Base-by-base conservation (phyloP, 768 basidiomycete genomes). In the Podaxis sp. region DNA sequence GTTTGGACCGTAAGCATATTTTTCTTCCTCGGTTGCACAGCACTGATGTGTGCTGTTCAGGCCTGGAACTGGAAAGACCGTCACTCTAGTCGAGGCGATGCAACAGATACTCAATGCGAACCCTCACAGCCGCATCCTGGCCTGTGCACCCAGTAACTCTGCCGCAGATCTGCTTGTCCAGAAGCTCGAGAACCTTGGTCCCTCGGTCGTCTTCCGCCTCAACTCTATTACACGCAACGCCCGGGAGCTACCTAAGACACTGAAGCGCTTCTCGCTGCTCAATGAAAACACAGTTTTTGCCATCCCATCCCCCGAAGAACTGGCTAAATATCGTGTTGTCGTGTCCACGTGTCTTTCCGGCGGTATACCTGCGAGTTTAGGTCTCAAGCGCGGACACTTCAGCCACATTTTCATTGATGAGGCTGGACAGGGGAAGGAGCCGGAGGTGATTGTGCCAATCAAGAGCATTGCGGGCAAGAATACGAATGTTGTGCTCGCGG, bases 41-140 rank as follows among this genome's bases (percentile, higher is more conserved):
- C 21, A 16, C 53, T 63, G n/a, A 16, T 1, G 28, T 11, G 5
- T 6, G 5, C 60, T 27, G 9, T 42, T 47, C 16, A 85, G 84
- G 0, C 84, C 84, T 3, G 85, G 85, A 6, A 88, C 87, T 0
- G 87, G 87, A 0, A 89, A 89, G 69, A 88, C 87, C 0, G 77
- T 87, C 23, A 88, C 86, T 0, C 73, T 84, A 1, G 81, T 87
- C 1, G 87, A 89, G 67, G 80, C 82, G 1, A 87, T 88, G 38
- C 74, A 70, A 2, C 87, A 89, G 64, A 67, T 88, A 2, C 71
- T 87, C 3, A 66, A 64, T 10, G 61, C 60, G 7, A 65, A 84
- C 62, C 76, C 77, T 0, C 46, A 73, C 4, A 74, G 77, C 1
- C 76, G 74, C 37, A 79, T 89, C 57, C 76, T 89, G 1, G 87